phyloP scores from a whole-genome alignment of 495 filamentous ascomycete species.

The Bacidia rubella region DNA sequence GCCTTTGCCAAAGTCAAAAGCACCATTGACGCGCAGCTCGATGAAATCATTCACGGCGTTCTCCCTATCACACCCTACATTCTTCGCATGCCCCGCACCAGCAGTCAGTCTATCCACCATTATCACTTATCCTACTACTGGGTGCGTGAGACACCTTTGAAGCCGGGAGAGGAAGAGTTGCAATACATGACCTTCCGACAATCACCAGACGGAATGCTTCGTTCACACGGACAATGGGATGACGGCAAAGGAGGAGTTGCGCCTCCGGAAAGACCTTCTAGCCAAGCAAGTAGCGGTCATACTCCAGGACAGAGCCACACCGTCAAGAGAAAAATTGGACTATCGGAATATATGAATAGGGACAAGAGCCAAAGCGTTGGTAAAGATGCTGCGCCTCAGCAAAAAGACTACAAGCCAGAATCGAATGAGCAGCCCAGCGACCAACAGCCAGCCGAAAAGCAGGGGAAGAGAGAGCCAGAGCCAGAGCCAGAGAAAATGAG shows the following conservation, averaged over 20 bases:
- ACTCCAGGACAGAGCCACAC: conserved; percentile 21
- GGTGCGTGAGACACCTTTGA: conserved; percentile 33
- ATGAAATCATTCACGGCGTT: conserved; percentile 31
- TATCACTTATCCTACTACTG: conserved; percentile 32
- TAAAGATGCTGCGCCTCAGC: conserved; percentile 17
- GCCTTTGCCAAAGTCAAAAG: neutral
- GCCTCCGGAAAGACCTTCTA: conserved; percentile 22
- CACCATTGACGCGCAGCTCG: conserved; percentile 29
- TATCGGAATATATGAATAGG: conserved; percentile 38
- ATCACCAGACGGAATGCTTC: conserved; percentile 30
- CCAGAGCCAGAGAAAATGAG: neutral
- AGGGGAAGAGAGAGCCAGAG: conserved; percentile 10
- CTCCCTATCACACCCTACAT: conserved; percentile 37
- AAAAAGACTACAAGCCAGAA: conserved; percentile 10
- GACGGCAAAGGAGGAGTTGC: conserved; percentile 36
- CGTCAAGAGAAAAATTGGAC: conserved; percentile 36
- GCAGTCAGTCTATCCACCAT: conserved; percentile 29
- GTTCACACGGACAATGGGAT: conserved; percentile 39
- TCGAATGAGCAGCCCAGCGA: conserved; percentile 15
- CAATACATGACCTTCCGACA: conserved; percentile 42
- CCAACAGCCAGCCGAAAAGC: conserved; percentile 12
- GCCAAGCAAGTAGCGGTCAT: conserved; percentile 24
- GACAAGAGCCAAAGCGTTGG: conserved; percentile 14
- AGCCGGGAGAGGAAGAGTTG: conserved; percentile 34
- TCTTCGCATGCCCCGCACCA: conserved; percentile 28